These are phyloP conservation scores for Pseudocercospora fijiensis DNA, from an alignment of 2,329 filamentous ascomycete species.

Conservation along the genomic window DNA sequence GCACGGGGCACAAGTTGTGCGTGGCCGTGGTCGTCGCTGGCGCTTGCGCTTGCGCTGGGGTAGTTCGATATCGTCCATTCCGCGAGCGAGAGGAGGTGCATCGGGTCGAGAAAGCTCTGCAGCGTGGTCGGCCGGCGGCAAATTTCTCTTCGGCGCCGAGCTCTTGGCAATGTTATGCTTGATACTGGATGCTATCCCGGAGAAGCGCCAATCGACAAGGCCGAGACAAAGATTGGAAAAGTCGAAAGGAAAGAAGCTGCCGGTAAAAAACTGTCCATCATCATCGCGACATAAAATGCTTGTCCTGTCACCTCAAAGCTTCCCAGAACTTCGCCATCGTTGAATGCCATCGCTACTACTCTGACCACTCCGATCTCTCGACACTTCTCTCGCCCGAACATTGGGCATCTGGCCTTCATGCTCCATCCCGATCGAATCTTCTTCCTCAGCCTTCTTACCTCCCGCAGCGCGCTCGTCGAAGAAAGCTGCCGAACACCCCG, in stretches of 20 bases:
- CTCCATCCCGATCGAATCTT: conserved; percentile 9
- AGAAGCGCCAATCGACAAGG: too few relatives aligned
- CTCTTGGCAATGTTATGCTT: too few relatives aligned
- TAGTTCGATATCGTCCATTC: not conserved
- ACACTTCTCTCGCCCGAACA: not conserved
- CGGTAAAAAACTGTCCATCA: too few relatives aligned
- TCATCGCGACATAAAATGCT: too few relatives aligned
- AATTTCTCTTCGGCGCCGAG: too few relatives aligned
- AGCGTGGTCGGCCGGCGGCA: not conserved
- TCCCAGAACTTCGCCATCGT: not conserved
- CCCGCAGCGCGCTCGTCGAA: conserved; percentile 51
- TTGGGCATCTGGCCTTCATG: conserved; percentile 3
- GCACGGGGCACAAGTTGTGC: not conserved
- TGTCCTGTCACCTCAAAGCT: not conserved
- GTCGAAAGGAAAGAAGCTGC: too few relatives aligned
- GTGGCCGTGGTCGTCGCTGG: not conserved
- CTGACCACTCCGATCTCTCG: not conserved
- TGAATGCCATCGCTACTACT: not conserved
- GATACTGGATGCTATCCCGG: too few relatives aligned
- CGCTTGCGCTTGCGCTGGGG: not conserved
- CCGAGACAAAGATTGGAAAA: too few relatives aligned
- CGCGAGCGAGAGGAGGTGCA: not conserved
- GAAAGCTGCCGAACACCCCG: conserved; percentile 64
- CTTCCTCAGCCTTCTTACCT: conserved; percentile 60
- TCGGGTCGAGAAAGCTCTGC: too few relatives aligned